phyloP scores from a whole-genome alignment of 1,139 yeast genomes.

The Taiozyma sp. region DNA sequence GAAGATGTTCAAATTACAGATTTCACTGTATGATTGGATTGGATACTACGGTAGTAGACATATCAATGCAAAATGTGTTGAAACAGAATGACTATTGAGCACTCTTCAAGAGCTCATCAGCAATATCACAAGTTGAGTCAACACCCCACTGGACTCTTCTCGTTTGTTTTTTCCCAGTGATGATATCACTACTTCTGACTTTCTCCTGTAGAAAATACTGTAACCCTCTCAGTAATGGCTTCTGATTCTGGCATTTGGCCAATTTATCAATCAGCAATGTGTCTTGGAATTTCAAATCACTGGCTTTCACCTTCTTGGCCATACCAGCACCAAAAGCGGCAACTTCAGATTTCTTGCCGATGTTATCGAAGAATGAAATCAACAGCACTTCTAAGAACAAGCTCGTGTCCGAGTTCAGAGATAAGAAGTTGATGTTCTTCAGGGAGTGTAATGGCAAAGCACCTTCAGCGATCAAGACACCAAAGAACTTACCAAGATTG shows the following conservation, averaged over 20 bases:
- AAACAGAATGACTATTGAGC: not conserved
- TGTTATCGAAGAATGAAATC: conserved; percentile 58
- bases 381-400: conserved; percentile 72
- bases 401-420: conserved; percentile 60
- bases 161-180: conserved; percentile 55
- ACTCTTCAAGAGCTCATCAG: conserved; percentile 40
- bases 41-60: too few relatives aligned
- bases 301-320: conserved; percentile 28
- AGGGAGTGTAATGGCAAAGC: conserved; percentile 68
- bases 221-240: conserved; percentile 62
- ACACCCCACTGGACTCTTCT: conserved; percentile 72
- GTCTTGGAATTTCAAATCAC: conserved; percentile 46
- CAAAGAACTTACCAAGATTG: conserved; percentile 78
- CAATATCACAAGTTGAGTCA: conserved; percentile 47
- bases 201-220: conserved; percentile 61
- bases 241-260: conserved; percentile 59
- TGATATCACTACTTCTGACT: conserved; percentile 45
- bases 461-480: conserved; percentile 68
- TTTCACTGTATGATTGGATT: too few relatives aligned
- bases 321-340: conserved; percentile 45
- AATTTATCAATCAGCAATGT: conserved; percentile 50
- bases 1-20: too few relatives aligned
- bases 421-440: conserved; percentile 69
- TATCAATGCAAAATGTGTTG: too few relatives aligned
- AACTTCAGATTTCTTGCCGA: conserved; percentile 62